Percentiles rank a stretch among this genome's conserved stretches.
Conservation (phyloP, 495 filamentous ascomycete species). For the Achaetomiella virescens region DNA sequence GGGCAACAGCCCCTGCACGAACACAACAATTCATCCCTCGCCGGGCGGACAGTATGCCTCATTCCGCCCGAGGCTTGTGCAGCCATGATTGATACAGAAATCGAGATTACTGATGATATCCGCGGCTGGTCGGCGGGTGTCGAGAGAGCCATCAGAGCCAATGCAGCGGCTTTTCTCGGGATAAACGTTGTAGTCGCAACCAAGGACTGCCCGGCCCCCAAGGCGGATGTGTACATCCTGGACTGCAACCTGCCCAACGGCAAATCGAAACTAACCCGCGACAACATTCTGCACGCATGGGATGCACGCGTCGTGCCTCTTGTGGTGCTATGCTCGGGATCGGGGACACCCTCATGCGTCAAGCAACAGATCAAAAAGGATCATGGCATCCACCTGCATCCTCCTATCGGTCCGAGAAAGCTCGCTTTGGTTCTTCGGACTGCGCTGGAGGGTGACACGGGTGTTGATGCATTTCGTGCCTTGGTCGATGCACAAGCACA, state of each 20-base stretch:
- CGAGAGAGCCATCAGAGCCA: constrained; percentile 12
- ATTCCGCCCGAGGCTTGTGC: constrained; percentile 23
- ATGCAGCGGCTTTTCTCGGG: constrained; percentile 14
- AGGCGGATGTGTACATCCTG: constrained; percentile 21
- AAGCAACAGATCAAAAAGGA: constrained; percentile 1
- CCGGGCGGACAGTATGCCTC: constrained; percentile 23
- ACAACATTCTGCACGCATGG: neutral
- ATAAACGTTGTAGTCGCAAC: constrained; percentile 13
- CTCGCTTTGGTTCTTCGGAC: constrained; percentile 5
- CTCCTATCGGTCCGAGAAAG: constrained; percentile 22
- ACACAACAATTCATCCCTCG: neutral
- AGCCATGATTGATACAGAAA: neutral
- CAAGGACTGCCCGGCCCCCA: constrained; percentile 1
- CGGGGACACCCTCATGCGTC: constrained; percentile 7
- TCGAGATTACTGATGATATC: constrained; percentile 2
- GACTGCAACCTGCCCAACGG: constrained; percentile 7
- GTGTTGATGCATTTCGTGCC: neutral
- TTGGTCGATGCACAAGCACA: neutral
- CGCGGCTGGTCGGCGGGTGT: constrained; percentile 6
- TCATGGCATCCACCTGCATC: constrained; percentile 19
- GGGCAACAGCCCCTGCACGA: neutral
- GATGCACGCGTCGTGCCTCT: constrained; percentile 8
- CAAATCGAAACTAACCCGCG: neutral
- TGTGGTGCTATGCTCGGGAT: constrained; percentile 18
- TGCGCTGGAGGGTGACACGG: neutral